These are phyloP conservation scores for Dipteronia sinensis DNA, from an alignment of 345 rosid genomes.

Conservation along the genomic window DNA sequence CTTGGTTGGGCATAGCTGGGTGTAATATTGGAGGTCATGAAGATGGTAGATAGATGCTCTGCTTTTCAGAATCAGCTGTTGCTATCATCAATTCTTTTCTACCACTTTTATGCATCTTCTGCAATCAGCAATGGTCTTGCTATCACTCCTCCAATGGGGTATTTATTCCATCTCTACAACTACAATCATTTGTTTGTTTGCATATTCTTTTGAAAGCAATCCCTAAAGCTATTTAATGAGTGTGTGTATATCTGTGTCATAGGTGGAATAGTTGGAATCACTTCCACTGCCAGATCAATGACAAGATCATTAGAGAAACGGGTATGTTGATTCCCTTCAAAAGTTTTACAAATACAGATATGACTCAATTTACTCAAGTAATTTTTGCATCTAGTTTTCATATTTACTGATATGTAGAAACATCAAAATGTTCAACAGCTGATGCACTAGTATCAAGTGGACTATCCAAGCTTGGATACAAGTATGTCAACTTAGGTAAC, in stretches of 20 bases:
- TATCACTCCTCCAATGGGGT: conserved; percentile 42
- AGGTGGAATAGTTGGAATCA: conserved; percentile 28
- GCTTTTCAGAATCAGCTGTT: neutral
- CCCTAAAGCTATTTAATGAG: neutral
- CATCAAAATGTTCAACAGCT: conserved; percentile 18
- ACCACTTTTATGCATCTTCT: neutral
- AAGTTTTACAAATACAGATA: no score
- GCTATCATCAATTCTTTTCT: conserved; percentile 3
- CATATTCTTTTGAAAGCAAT: no score
- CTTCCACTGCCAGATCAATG: conserved; percentile 20
- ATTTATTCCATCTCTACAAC: neutral
- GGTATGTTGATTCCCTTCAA: neutral
- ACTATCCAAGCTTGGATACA: conserved; percentile 28
- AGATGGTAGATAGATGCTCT: conserved; percentile 7
- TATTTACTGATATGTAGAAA: no score
- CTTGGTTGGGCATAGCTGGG: no score
- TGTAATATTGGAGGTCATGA: no score
- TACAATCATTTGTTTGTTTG: neutral
- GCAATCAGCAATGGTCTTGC: conserved; percentile 18
- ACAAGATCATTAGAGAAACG: conserved; percentile 15
- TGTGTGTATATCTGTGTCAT: neutral
- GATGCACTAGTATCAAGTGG: conserved; percentile 32
- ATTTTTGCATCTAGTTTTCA: neutral
- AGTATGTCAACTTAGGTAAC: conserved; percentile 29
- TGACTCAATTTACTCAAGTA: no score